These are phyloP conservation scores for Phytopythium litorale DNA, from an alignment of 352 stramenopile genomes.

Conservation along the genomic window DNA sequence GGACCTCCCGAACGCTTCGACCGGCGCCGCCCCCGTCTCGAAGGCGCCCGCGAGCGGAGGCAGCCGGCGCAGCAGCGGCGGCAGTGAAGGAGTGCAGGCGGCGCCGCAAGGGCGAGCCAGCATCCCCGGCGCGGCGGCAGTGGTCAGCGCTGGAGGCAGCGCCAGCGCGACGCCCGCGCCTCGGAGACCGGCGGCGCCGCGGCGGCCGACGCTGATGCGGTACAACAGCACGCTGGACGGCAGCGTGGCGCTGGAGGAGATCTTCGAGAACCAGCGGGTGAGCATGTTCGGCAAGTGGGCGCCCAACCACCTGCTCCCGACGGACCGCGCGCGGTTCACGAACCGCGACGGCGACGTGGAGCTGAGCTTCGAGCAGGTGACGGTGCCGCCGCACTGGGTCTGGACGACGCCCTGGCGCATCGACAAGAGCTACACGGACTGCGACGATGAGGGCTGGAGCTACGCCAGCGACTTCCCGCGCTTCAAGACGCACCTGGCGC, in stretches of 20 bases:
- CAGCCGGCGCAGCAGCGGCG: not conserved
- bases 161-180: not conserved
- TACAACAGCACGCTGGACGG: constrained; percentile 71
- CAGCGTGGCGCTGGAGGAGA: constrained; percentile 79
- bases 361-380: constrained; percentile 79
- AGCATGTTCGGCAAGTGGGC: constrained; percentile 88
- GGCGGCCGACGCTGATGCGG: constrained; percentile 32
- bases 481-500: constrained; percentile 79
- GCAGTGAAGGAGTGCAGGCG: not conserved
- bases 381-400: constrained; percentile 67
- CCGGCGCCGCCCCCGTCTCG: not conserved
- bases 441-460: constrained; percentile 86
- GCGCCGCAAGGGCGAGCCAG: constrained; percentile 1
- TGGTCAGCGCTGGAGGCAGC: not conserved
- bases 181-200: constrained; percentile 9
- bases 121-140: not conserved
- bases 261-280: constrained; percentile 87
- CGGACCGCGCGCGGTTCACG: constrained; percentile 74
- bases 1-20: constrained; percentile 11
- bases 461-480: constrained; percentile 84
- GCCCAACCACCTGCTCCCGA: constrained; percentile 78
- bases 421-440: constrained; percentile 87
- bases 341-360: constrained; percentile 76
- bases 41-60: constrained; percentile 7
- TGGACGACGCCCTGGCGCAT: constrained; percentile 86